phyloP scores from a whole-genome alignment of 2,329 filamentous ascomycete species.

The Xylaria sp. region DNA sequence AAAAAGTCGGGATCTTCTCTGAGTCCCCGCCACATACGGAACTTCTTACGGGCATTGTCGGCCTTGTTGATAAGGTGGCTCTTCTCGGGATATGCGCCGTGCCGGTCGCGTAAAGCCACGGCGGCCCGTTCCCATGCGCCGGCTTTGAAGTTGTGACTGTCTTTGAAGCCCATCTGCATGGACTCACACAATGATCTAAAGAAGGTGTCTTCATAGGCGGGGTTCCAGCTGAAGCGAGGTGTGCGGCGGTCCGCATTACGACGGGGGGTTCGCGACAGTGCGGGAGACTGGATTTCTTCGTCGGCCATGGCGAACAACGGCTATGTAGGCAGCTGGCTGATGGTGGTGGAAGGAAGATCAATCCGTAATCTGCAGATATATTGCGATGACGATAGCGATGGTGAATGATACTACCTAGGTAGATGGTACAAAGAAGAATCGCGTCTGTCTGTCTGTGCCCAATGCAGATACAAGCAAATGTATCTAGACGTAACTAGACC shows the following conservation, averaged over 20 bases:
- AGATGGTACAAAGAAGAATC: neutral
- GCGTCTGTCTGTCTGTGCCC: neutral
- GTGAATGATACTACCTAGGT: too few relatives aligned
- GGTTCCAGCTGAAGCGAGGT: constrained; percentile 57
- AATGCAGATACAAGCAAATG: neutral
- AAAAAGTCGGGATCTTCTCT: constrained; percentile 53
- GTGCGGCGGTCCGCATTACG: constrained; percentile 32
- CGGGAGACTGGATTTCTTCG: constrained; percentile 23
- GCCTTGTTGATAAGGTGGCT: constrained; percentile 59
- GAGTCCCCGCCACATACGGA: constrained; percentile 55
- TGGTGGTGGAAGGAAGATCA: neutral
- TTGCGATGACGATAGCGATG: too few relatives aligned
- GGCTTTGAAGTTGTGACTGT: constrained; percentile 57
- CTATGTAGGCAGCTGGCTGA: neutral
- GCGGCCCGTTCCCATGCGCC: constrained; percentile 57
- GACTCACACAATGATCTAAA: constrained; percentile 57
- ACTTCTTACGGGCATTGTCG: constrained; percentile 58
- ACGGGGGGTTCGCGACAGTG: constrained; percentile 22
- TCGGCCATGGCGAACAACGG: constrained; percentile 28
- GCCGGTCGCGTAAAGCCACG: constrained; percentile 48
- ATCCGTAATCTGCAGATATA: neutral
- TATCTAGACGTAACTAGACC: neutral
- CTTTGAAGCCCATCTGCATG: constrained; percentile 50
- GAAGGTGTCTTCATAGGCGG: constrained; percentile 54
- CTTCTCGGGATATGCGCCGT: constrained; percentile 54